phyloP scores from a whole-genome alignment of 75 land plant species.

The Pinus taeda region DNA sequence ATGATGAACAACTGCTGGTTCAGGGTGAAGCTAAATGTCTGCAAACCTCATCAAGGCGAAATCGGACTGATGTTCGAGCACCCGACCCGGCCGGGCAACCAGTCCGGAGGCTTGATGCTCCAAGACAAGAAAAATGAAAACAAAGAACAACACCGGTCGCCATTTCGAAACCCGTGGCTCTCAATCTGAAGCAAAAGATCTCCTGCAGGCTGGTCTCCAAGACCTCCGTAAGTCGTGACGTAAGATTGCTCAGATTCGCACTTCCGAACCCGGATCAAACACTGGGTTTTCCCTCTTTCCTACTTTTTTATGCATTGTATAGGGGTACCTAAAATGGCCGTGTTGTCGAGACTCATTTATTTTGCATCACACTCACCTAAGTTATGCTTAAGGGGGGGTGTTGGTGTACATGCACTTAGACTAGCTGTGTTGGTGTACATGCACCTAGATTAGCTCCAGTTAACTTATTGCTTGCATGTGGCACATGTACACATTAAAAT shows the following conservation, averaged over 20 bases:
- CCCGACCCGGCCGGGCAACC: slow-evolving; percentile 87
- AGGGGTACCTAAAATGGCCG: no score
- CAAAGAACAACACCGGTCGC: slow-evolving; percentile 4
- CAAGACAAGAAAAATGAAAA: slow-evolving; percentile 21
- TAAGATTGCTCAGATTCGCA: slow-evolving; percentile 66
- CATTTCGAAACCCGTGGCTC: slow-evolving; percentile 12
- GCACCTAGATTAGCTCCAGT: no score
- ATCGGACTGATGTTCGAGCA: slow-evolving; percentile 83
- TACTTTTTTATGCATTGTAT: no score
- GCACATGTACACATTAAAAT: no score
- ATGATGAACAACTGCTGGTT: slow-evolving; percentile 99
- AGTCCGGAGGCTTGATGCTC: slow-evolving; percentile 93
- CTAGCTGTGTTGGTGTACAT: no score
- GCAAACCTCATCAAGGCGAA: slow-evolving; percentile 66
- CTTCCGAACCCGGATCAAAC: slow-evolving; percentile 57
- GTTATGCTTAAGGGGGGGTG: no score
- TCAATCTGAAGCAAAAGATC: slow-evolving; percentile 52
- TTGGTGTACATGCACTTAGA: no score
- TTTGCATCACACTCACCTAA: no score
- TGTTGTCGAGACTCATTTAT: no score
- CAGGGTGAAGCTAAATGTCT: slow-evolving; percentile 64
- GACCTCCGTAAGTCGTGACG: slow-evolving; percentile 49
- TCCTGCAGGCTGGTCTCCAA: slow-evolving; percentile 58
- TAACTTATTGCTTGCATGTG: no score
- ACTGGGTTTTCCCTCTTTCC: slow-evolving; percentile 84